A percentile compares a stretch with the other conserved stretches of the same genome.
Evolutionary conservation across 148 eudicot genomes (phyloP).

Genomic region (Tetragonia tetragonoides): DNA sequence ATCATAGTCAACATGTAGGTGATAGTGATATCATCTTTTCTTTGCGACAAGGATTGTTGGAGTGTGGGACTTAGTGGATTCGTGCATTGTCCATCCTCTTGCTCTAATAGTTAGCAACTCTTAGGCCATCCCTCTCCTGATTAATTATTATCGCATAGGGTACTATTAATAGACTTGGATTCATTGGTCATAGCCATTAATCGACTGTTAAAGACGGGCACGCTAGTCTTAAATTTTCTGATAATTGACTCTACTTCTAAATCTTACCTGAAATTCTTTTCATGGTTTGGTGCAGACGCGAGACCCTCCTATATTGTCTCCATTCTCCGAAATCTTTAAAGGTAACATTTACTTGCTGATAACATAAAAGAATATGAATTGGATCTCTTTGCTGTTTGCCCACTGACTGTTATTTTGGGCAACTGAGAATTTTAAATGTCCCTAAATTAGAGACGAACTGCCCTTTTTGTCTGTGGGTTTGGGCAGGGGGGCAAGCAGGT

Average conservation of each 20-base stretch:
- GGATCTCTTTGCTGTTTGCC: neutral
- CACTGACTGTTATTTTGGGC: neutral
- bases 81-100: neutral
- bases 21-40: neutral
- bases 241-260: neutral
- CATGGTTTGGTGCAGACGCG: conserved; percentile 56
- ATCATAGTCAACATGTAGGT: neutral
- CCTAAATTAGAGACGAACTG: too few species aligned
- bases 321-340: conserved; percentile 68
- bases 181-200: neutral
- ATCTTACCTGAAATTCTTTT: conserved; percentile 1
- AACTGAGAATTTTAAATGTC: neutral
- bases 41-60: neutral
- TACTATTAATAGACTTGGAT: neutral
- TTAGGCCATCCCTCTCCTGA: neutral
- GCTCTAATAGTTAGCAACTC: neutral
- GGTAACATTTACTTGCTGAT: conserved; percentile 34
- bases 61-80: neutral
- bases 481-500: too few species aligned
- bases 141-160: neutral
- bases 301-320: conserved; percentile 80
- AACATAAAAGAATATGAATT: neutral
- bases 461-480: too few species aligned
- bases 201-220: neutral
- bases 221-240: neutral